These are phyloP conservation scores for Penstemon barbatus DNA, from an alignment of 257 asterid species.

Conservation along the genomic window DNA sequence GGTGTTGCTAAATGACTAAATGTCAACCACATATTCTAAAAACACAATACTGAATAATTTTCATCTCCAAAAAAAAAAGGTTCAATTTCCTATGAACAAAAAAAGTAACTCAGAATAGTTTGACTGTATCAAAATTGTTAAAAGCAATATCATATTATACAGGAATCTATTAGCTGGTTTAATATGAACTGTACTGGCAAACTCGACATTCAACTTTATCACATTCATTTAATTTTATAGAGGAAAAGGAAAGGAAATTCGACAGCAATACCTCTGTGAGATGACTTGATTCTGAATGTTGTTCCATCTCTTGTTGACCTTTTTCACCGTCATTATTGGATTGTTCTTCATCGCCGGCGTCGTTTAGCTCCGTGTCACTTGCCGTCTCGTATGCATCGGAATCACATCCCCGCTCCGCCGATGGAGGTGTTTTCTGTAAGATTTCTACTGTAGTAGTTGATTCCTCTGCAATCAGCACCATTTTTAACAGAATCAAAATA, in stretches of 20 bases:
- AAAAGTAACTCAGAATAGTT: background rate
- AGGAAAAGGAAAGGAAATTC: background rate
- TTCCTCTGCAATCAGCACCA: slow-evolving; percentile 23
- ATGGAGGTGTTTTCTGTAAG: background rate
- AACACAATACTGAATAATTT: background rate
- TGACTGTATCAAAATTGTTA: too few species aligned
- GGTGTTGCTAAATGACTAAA: background rate
- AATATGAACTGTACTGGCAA: too few species aligned
- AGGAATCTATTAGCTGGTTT: too few species aligned
- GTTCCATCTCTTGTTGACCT: background rate
- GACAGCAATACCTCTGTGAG: slow-evolving; percentile 37
- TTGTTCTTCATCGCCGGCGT: slow-evolving; percentile 15
- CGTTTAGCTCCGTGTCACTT: slow-evolving; percentile 79
- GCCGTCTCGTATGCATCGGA: slow-evolving; percentile 97
- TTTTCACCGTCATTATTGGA: slow-evolving; percentile 34
- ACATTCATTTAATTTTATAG: background rate
- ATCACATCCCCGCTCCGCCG: slow-evolving; percentile 41
- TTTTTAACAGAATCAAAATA: background rate
- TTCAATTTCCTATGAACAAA: slow-evolving; percentile 46
- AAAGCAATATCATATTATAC: too few species aligned
- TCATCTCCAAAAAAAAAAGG: background rate
- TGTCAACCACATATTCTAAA: background rate
- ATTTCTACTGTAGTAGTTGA: background rate
- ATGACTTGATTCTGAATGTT: slow-evolving; percentile 5
- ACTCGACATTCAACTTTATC: too few species aligned